Evolutionary conservation across 768 basidiomycete genomes (phyloP).

Genomic region (Pisolithus albus): DNA sequence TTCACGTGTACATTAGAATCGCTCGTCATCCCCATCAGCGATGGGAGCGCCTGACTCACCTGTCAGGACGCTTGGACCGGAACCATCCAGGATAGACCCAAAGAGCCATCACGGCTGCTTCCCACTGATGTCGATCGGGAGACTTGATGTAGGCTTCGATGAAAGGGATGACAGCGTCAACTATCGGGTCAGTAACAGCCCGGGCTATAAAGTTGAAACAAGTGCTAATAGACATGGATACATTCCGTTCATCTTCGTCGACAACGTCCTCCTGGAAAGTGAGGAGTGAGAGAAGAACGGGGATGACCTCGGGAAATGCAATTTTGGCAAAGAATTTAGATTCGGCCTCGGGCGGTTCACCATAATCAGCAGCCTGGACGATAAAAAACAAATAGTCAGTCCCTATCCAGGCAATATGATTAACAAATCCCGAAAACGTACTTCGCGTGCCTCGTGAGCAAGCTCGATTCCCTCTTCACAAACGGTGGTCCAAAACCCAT

Average conservation of each 20-base stretch:
- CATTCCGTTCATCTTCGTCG: constrained; percentile 98
- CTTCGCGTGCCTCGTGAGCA: too few species aligned
- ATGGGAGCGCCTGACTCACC: too few species aligned
- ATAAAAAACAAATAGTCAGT: too few species aligned
- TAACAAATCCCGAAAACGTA: too few species aligned
- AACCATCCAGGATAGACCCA: too few species aligned
- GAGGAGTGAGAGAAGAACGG: constrained; percentile 82
- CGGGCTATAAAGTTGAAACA: constrained; percentile 83
- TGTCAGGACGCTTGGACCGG: too few species aligned
- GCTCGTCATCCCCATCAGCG: too few species aligned
- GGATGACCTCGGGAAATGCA: constrained; percentile 90
- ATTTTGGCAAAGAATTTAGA: too few species aligned
- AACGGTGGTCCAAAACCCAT: constrained; percentile 98
- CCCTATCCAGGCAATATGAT: too few species aligned
- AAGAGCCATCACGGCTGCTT: constrained; percentile 98
- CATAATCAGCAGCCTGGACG: too few species aligned
- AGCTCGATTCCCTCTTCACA: constrained; percentile 99
- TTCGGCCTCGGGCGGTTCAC: too few species aligned
- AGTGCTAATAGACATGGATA: constrained; percentile 96
- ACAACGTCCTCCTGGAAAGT: constrained; percentile 94
- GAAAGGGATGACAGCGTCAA: constrained; percentile 92
- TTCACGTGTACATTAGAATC: too few species aligned
- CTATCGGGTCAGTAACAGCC: constrained; percentile 86
- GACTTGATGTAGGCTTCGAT: constrained; percentile 93
- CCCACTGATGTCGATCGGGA: constrained; percentile 89